Evolutionary conservation across 441 rosid genomes (phyloP), one percentile per base, ranked within the genome.

Genomic region (Euphorbia corollata): DNA sequence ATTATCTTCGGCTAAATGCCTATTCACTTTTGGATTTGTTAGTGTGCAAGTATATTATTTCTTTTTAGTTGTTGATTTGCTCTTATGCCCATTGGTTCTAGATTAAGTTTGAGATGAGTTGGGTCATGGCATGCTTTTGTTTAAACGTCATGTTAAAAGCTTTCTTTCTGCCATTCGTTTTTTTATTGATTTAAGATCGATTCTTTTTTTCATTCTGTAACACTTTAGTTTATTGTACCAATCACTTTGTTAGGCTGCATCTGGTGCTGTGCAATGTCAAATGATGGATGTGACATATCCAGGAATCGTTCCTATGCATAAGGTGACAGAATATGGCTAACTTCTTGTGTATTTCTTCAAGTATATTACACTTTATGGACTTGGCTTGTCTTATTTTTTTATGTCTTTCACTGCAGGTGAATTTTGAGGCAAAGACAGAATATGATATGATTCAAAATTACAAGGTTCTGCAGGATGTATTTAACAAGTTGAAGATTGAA

Each of bases 201-300:
- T 51, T n/a, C n/a, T n/a, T n/a, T n/a, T n/a, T 27, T 47, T 24
- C 32, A 1, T 30, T 22, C 15, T 30, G 61, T 63, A 19, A 24
- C 68, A 16, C 39, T 30, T 27, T 15, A 24, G 65, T 67, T 48
- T 48, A 27, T 39, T 48, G 10, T 56, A 8, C 68, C 55, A 41
- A 48, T 63, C 67, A 32, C 68, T 71, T 71, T 56, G 61, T 54
- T 70, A 94, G 98, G 97, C 92, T 81, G 97, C 99, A 68, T 91
- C 99, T 3, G 98, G 99, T 70, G 97, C 98, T 65, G 98, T 95
- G 66, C 99, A 91, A 70, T 95, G 99, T 74, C 99, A 95, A 76
- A 82, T 95, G 91, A 80, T 95, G 76, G 98, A 95, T 79, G 83
- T 90, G 92, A 88, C 95, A 24, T 86, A 84, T 77, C 98, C 99